Evolutionary conservation across 352 stramenopile species (phyloP).

Genomic region (Globisporangium canariense): DNA sequence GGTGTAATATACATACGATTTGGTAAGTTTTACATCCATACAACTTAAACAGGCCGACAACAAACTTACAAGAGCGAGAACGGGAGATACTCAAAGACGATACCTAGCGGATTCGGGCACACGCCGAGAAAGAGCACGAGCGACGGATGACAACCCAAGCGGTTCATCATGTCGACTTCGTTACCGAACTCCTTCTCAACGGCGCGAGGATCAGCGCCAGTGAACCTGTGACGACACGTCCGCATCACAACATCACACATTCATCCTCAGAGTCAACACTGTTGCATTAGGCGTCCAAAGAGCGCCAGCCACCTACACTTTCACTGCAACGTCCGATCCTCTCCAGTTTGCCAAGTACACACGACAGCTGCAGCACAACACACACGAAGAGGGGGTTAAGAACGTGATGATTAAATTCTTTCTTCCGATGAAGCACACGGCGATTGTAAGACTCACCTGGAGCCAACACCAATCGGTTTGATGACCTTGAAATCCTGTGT

Average conservation of each 20-base stretch:
- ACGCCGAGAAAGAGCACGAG: constrained; percentile 69
- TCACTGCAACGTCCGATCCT: constrained; percentile 69
- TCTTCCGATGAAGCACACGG: neutral
- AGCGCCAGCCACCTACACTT: constrained; percentile 44
- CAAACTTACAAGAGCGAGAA: constrained; percentile 72
- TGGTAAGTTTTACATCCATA: neutral
- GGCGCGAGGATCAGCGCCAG: constrained; percentile 31
- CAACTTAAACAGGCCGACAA: neutral
- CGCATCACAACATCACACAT: neutral
- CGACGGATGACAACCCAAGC: constrained; percentile 60
- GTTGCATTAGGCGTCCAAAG: neutral
- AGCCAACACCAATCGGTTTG: constrained; percentile 63
- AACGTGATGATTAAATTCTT: neutral
- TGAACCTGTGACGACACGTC: constrained; percentile 36
- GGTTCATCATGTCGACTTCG: constrained; percentile 70
- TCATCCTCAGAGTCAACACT: neutral
- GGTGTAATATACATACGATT: neutral
- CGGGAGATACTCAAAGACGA: constrained; percentile 74
- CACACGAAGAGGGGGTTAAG: neutral
- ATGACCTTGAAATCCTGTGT: constrained; percentile 34
- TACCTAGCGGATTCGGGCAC: constrained; percentile 50
- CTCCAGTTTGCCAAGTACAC: constrained; percentile 79
- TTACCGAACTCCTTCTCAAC: constrained; percentile 76
- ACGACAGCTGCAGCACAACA: constrained; percentile 38
- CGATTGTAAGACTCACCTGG: constrained; percentile 33